Percentiles rank a stretch among this genome's conserved stretches.
Evolutionary conservation across 805 yeast genomes (phyloP).

Genomic region (Kluyveromyces nonfermentans): DNA sequence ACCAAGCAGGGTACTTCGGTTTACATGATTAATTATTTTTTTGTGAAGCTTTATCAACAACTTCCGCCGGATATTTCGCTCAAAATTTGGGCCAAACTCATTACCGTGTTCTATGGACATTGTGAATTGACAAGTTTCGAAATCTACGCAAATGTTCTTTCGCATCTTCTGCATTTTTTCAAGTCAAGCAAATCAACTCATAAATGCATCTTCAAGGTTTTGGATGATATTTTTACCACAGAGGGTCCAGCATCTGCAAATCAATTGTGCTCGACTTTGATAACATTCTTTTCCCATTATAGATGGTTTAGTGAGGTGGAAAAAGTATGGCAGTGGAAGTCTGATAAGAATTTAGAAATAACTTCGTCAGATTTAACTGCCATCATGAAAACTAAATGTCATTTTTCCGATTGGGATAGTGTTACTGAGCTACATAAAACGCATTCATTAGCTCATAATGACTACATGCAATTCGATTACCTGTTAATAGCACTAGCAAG

Average conservation of each 20-base stretch:
- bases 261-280: slow-evolving; percentile 23
- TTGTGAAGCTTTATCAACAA: slow-evolving; percentile 7
- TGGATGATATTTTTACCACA: neutral
- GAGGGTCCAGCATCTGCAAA: slow-evolving; percentile 18
- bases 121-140: slow-evolving; percentile 19
- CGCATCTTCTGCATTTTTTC: neutral
- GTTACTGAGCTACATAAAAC: slow-evolving; percentile 31
- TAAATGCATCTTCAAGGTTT: neutral
- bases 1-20: slow-evolving; percentile 10
- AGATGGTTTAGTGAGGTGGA: slow-evolving; percentile 11
- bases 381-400: slow-evolving; percentile 18
- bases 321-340: slow-evolving; percentile 28
- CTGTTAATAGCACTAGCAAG: slow-evolving; percentile 39
- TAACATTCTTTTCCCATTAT: slow-evolving; percentile 12
- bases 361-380: slow-evolving; percentile 15
- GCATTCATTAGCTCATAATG: slow-evolving; percentile 35
- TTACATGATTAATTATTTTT: slow-evolving; percentile 12
- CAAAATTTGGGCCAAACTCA: slow-evolving; percentile 20
- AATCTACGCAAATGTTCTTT: slow-evolving; percentile 6
- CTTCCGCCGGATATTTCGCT: slow-evolving; percentile 5
- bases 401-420: slow-evolving; percentile 11
- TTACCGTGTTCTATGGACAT: slow-evolving; percentile 18
- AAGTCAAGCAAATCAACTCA: slow-evolving; percentile 1
- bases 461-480: slow-evolving; percentile 37
- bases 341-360: slow-evolving; percentile 12